These are phyloP conservation scores for Casaregolazyma suthepensis DNA, from an alignment of 1,139 yeast species.

Conservation along the genomic window DNA sequence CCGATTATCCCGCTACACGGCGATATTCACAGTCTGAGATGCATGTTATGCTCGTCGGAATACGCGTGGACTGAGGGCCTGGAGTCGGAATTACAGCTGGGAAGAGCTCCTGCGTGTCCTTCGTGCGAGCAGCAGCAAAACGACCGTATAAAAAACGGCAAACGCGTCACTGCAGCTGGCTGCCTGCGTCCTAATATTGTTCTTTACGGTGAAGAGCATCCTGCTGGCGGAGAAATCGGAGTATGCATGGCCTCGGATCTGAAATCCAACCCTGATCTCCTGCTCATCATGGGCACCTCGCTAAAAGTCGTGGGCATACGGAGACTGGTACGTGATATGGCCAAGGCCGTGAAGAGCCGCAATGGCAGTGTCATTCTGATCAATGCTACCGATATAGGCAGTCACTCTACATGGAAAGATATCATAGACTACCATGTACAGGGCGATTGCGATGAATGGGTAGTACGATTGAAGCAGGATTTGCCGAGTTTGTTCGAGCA, in stretches of 20 bases:
- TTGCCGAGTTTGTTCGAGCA: slow-evolving; percentile 36
- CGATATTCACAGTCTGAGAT: slow-evolving; percentile 65
- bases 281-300: slow-evolving; percentile 71
- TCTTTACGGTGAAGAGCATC: slow-evolving; percentile 74
- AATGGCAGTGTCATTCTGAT: slow-evolving; percentile 59
- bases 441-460: slow-evolving; percentile 80
- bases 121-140: slow-evolving; percentile 49
- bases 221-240: slow-evolving; percentile 61
- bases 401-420: slow-evolving; percentile 43
- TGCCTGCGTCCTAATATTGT: slow-evolving; percentile 68
- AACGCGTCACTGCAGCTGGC: slow-evolving; percentile 58
- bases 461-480: slow-evolving; percentile 40
- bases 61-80: slow-evolving; percentile 58
- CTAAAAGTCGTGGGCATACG: slow-evolving; percentile 69
- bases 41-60: slow-evolving; percentile 59
- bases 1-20: slow-evolving; percentile 92
- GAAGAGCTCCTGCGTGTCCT: slow-evolving; percentile 60
- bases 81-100: slow-evolving; percentile 42
- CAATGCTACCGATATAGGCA: slow-evolving; percentile 42
- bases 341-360: slow-evolving; percentile 51
- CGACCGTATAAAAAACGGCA: slow-evolving; percentile 53
- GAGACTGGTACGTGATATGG: slow-evolving; percentile 53
- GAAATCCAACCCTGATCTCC: slow-evolving; percentile 51
- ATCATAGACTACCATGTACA: slow-evolving; percentile 66
- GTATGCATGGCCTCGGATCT: slow-evolving; percentile 53